Evolutionary conservation across 2,329 filamentous ascomycete genomes (phyloP).

Genomic region (Ceratocystis ficicola): DNA sequence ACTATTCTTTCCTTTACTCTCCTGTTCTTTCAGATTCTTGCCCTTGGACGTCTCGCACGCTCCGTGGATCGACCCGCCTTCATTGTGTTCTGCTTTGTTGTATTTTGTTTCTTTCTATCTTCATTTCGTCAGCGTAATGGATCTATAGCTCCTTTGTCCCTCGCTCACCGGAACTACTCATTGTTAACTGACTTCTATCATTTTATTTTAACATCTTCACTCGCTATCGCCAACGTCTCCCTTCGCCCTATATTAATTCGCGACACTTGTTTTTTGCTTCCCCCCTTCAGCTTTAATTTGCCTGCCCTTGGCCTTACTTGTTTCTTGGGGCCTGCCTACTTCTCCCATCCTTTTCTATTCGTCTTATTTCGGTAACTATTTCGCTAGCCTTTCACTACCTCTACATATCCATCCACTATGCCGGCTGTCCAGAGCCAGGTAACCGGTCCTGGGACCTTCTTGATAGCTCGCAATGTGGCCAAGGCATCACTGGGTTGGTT

Average conservation of each 20-base stretch:
- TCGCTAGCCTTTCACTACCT: background rate
- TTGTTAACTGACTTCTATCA: background rate
- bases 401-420: conserved; percentile 3
- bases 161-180: background rate
- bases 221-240: background rate
- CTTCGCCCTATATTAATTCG: conserved; percentile 10
- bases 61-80: background rate
- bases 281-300: background rate
- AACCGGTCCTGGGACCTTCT: background rate
- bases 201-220: background rate
- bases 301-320: background rate
- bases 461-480: background rate
- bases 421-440: conserved; percentile 18
- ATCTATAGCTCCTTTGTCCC: background rate
- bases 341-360: background rate
- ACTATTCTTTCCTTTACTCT: background rate
- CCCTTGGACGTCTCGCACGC: background rate
- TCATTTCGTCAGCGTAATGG: background rate
- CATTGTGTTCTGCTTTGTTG: background rate
- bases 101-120: background rate
- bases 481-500: conserved; percentile 29
- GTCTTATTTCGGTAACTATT: background rate
- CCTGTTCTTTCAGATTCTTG: background rate
- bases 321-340: background rate
- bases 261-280: conserved; percentile 3